Evolutionary conservation across 2,329 filamentous ascomycete species (phyloP).

Genomic region (Cyclaneusma minus): DNA sequence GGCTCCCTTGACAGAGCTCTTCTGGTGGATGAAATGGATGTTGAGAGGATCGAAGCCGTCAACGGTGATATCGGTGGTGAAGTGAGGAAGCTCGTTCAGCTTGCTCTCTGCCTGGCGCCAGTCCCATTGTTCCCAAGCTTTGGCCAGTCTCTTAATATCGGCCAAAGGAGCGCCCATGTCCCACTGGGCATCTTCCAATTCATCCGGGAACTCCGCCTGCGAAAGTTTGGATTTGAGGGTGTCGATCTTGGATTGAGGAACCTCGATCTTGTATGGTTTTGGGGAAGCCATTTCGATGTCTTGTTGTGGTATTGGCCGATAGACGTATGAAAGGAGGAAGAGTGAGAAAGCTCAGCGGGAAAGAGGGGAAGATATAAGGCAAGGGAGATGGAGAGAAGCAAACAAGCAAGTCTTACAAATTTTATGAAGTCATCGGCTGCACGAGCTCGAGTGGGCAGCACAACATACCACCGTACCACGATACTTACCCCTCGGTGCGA

Average conservation of each 20-base stretch:
- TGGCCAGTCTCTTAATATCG: constrained; percentile 41
- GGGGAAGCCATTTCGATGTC: too few species aligned
- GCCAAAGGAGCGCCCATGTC: constrained; percentile 42
- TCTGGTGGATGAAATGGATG: constrained; percentile 49
- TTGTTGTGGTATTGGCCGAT: too few species aligned
- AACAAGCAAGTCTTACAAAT: too few species aligned
- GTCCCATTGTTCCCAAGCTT: constrained; percentile 43
- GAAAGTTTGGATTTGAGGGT: constrained; percentile 39
- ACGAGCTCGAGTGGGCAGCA: too few species aligned
- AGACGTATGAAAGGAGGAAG: too few species aligned
- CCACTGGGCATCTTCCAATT: constrained; percentile 35
- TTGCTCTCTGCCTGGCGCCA: constrained; percentile 44
- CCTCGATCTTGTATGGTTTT: constrained; percentile 28
- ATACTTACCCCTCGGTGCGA: too few species aligned
- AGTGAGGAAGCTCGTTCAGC: constrained; percentile 47
- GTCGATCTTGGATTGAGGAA: constrained; percentile 35
- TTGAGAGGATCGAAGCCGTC: constrained; percentile 42
- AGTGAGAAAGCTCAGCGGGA: too few species aligned
- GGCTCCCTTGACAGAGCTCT: constrained; percentile 29
- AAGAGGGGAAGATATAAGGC: too few species aligned
- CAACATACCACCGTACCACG: too few species aligned
- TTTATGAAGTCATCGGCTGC: too few species aligned
- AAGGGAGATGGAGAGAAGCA: too few species aligned
- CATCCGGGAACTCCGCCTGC: constrained; percentile 37
- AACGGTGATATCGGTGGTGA: constrained; percentile 32